Evolutionary conservation across 1,284 basidiomycete genomes (phyloP).

Genomic region (Cutaneotrichosporon spelunceum): DNA sequence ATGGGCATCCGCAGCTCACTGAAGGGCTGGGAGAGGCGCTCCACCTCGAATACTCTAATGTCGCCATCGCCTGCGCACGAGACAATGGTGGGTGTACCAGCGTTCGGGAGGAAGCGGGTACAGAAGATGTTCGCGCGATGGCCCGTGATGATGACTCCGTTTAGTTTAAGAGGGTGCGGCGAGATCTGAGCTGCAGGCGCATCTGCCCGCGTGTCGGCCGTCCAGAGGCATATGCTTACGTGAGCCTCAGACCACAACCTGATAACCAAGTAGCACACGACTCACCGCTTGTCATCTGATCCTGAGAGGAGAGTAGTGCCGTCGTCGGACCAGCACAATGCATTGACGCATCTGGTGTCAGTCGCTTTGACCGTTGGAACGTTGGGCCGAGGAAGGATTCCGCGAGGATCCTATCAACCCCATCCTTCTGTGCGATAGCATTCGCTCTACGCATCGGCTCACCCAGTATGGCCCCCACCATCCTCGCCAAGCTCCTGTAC

Average conservation of each 20-base stretch:
- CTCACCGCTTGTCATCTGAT: slow-evolving; percentile 78
- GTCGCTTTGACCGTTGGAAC: background rate
- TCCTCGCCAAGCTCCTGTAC: slow-evolving; percentile 41
- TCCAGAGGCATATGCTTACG: slow-evolving; percentile 66
- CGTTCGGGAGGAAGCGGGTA: slow-evolving; percentile 71
- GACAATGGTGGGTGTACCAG: slow-evolving; percentile 49
- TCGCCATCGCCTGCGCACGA: slow-evolving; percentile 75
- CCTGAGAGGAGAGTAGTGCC: slow-evolving; percentile 71
- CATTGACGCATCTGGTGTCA: slow-evolving; percentile 65
- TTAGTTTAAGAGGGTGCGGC: slow-evolving; percentile 63
- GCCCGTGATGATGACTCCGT: slow-evolving; percentile 65
- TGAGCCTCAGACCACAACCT: no score
- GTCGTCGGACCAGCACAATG: slow-evolving; percentile 74
- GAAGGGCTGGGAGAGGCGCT: slow-evolving; percentile 54
- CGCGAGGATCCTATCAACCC: background rate
- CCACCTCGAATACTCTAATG: slow-evolving; percentile 77
- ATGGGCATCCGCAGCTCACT: slow-evolving; percentile 34
- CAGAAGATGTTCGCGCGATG: slow-evolving; percentile 87
- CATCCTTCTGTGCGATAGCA: background rate
- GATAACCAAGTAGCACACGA: slow-evolving; percentile 21
- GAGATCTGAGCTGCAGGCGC: slow-evolving; percentile 31
- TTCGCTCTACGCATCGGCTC: slow-evolving; percentile 13
- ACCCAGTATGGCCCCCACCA: slow-evolving; percentile 40
- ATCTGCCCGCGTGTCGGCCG: slow-evolving; percentile 51
- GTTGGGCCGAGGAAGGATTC: no score